A percentile compares a stretch with the other conserved stretches of the same genome.
phyloP scores from a whole-genome alignment of 139 green algal genomes.

The Gonium pectorale region DNA sequence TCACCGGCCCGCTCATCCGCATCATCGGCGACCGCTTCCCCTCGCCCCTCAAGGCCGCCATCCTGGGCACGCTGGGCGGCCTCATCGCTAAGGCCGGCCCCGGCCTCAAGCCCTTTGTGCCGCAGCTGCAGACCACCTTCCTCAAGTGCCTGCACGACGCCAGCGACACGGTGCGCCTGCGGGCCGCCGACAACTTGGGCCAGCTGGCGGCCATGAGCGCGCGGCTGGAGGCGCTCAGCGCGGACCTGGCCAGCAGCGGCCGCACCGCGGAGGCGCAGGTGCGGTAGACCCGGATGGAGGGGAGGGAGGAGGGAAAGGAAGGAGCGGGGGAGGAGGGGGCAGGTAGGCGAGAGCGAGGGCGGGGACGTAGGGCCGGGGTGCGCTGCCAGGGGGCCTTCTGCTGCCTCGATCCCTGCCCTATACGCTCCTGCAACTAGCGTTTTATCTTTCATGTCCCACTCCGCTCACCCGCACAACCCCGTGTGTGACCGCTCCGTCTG shows the following conservation, averaged over 20 bases:
- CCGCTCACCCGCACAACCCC: too few species aligned
- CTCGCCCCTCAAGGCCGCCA: conserved; percentile 86
- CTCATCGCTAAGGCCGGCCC: conserved; percentile 90
- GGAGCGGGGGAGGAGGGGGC: neutral
- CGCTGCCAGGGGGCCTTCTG: too few species aligned
- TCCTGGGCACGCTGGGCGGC: conserved; percentile 89
- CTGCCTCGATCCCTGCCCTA: too few species aligned
- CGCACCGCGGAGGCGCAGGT: conserved; percentile 54
- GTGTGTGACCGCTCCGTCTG: neutral
- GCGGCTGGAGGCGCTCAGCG: conserved; percentile 84
- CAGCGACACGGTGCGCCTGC: conserved; percentile 53
- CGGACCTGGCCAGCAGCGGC: conserved; percentile 66
- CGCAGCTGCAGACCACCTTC: conserved; percentile 99
- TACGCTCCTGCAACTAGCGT: too few species aligned
- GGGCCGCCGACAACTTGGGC: conserved; percentile 87
- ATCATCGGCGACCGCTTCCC: conserved; percentile 89
- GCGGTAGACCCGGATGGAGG: too few species aligned
- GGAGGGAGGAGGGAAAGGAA: neutral
- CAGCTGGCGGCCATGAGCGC: conserved; percentile 77
- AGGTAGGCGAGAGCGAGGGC: too few species aligned
- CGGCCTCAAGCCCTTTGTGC: conserved; percentile 94
- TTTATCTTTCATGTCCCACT: too few species aligned
- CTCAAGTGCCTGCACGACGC: conserved; percentile 94
- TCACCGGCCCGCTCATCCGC: conserved; percentile 96
- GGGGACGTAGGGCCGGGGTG: too few species aligned